Evolutionary conservation across 768 basidiomycete genomes (phyloP).

Genomic region (Russula sp.): DNA sequence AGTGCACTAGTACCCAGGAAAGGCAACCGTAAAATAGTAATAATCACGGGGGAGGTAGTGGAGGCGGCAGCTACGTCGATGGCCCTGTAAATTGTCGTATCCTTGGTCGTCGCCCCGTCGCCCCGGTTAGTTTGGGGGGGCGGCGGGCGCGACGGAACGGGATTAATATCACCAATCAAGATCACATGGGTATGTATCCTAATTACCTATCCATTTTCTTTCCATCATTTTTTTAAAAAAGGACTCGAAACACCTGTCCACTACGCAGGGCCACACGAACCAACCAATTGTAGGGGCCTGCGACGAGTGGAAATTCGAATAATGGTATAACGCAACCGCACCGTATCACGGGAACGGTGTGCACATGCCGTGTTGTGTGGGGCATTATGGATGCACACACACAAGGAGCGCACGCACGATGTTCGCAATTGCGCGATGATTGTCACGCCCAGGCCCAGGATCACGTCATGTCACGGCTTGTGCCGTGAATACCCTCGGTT

Average conservation of each 20-base stretch:
- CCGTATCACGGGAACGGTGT: background rate
- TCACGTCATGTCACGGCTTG: background rate
- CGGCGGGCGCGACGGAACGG: background rate
- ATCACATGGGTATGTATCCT: too few relatives aligned
- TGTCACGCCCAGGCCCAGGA: background rate
- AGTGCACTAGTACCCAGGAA: background rate
- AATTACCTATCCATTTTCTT: background rate
- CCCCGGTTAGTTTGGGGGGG: background rate
- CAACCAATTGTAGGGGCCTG: background rate
- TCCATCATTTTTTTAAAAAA: background rate
- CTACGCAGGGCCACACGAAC: constrained; percentile 9
- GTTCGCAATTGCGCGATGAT: too few relatives aligned
- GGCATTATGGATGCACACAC: background rate
- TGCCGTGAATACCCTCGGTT: background rate
- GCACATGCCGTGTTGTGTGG: background rate
- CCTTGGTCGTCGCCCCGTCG: background rate
- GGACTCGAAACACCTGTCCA: background rate
- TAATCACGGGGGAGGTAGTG: too few relatives aligned
- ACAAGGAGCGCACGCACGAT: too few relatives aligned
- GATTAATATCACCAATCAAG: background rate
- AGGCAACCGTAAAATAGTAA: background rate
- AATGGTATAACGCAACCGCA: background rate
- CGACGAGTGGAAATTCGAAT: constrained; percentile 1
- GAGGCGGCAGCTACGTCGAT: too few relatives aligned
- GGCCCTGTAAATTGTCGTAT: background rate